Conservation (phyloP, 2,329 filamentous ascomycete genomes). For the Colletotrichum tanaceti region DNA sequence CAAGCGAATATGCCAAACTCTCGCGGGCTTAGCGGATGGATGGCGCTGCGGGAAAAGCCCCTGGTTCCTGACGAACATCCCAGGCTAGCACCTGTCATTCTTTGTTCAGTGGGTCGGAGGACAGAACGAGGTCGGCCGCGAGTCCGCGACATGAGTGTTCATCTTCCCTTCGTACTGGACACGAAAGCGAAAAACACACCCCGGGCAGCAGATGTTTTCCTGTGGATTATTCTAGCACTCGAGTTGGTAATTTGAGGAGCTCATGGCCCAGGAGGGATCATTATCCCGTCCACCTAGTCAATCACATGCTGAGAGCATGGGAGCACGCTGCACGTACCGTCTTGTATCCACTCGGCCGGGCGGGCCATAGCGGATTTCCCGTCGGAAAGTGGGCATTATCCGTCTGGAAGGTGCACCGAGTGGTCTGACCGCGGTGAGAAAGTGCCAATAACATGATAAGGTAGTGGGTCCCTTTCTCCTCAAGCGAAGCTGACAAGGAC, state of each 20-base stretch:
- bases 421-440: not conserved
- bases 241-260: no score
- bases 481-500: constrained; percentile 6
- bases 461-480: not conserved
- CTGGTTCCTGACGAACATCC: constrained; percentile 8
- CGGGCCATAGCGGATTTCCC: constrained; percentile 3
- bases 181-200: not conserved
- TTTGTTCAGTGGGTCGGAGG: not conserved
- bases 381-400: constrained; percentile 19
- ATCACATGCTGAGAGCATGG: not conserved
- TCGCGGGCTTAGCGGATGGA: not conserved
- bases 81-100: not conserved
- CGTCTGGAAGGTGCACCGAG: not conserved
- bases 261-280: not conserved
- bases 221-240: no score
- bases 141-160: constrained; percentile 22
- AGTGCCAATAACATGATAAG: constrained; percentile 23
- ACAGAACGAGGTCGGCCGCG: constrained; percentile 17
- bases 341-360: not conserved
- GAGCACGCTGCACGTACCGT: not conserved
- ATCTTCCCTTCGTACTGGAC: no score
- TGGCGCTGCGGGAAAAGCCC: not conserved
- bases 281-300: not conserved
- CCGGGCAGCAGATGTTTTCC: no score
- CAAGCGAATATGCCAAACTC: no score